Evolutionary conservation across 345 rosid species (phyloP).

Genomic region (Rubroshorea leprosula): DNA sequence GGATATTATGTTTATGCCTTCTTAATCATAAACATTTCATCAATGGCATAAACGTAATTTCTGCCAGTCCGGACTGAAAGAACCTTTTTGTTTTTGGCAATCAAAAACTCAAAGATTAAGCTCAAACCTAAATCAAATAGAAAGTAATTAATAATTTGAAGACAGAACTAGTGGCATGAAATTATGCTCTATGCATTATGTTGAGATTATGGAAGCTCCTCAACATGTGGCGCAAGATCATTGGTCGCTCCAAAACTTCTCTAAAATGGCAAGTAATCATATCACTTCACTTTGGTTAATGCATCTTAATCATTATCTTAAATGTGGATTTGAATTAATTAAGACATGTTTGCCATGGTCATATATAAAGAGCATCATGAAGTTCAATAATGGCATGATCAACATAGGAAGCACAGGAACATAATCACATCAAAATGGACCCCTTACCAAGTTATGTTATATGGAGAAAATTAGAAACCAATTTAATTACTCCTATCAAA

Average conservation of each 20-base stretch:
- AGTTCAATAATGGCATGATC: conserved; percentile 11
- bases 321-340: conserved; percentile 13
- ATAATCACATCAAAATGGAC: conserved; percentile 31
- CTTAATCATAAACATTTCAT: no score
- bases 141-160: no score
- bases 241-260: background rate
- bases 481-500: no score
- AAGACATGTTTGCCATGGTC: conserved; percentile 37
- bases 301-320: conserved; percentile 34
- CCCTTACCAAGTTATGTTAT: conserved; percentile 6
- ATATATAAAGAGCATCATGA: background rate
- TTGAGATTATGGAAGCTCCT: background rate
- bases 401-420: conserved; percentile 34
- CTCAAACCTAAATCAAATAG: no score
- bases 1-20: no score
- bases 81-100: no score
- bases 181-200: background rate
- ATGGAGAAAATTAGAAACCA: background rate
- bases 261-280: conserved; percentile 10
- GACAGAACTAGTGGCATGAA: no score
- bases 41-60: no score
- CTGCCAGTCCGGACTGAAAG: no score
- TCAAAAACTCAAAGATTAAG: no score
- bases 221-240: background rate
- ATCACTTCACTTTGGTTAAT: conserved; percentile 23